Evolutionary conservation across 257 asterid genomes (phyloP), one percentile per base, ranked within the genome.

Genomic region (Echites panduratus): DNA sequence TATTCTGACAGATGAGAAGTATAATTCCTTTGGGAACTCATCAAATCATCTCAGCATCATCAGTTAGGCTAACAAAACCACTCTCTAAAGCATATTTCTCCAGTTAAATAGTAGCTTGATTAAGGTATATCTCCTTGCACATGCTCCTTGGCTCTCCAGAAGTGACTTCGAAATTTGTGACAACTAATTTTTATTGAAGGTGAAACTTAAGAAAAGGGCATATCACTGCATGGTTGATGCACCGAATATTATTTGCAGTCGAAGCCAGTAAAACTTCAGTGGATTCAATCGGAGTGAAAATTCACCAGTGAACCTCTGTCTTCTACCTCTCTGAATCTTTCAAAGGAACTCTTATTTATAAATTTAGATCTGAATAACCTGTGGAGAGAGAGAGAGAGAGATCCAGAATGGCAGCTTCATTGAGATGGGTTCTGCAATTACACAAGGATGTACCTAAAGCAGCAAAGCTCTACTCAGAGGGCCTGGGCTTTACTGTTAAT

Each of bases 391-490:
- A 63, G 68, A 63, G 64, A 9, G 64, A 10, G 73, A 40, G 76
- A 53, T 69, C 3, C 45, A 75, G 35, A 45, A 85, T 88, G 97
- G 88, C 89, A 75, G 89, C 91, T 68, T 85, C 96, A 27, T 87
- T 91, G 79, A 84, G 97, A 79, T 89, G 91, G 83, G 45, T 91
- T 54, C 85, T 91, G 77, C 97, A 91, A 78, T 80, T 91, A 49
- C 97, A 94, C 86, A 91, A 85, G 81, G 96, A 94, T 73, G 93
- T 94, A 40, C 98, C 98, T 2, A 91, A 88, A 81, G 98, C 97
- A 50, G 93, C 96, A 54, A 87, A 89, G 72, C 84, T 94, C 77
- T 89, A 91, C 72, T 89, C 97, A 13, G 93, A 91, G 68, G 97
- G 97, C 49, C 81, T 91, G 52, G 96, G 91, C 5, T 86, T 94